Percentiles rank a stretch among this genome's conserved stretches.
phyloP scores from a whole-genome alignment of 179 eudicot species.

The Silene noctiflora region DNA sequence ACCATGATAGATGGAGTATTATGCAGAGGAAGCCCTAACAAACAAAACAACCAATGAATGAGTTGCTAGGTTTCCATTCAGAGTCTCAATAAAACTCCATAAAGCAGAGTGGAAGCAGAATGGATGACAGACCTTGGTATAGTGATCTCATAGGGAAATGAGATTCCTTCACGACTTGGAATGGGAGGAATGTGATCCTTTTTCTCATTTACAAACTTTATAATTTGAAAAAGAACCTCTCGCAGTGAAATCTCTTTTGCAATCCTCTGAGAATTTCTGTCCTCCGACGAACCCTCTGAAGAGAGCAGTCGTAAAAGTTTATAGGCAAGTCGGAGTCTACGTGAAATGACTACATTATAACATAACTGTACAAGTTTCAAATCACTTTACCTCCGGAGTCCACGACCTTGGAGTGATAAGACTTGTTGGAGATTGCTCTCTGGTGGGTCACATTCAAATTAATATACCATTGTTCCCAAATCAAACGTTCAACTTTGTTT shows the following conservation, averaged over 20 bases:
- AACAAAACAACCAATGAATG: neutral
- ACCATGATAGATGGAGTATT: neutral
- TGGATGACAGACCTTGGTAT: conserved; percentile 65
- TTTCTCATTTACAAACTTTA: conserved; percentile 85
- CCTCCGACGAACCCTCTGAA: conserved; percentile 57
- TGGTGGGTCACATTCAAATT: conserved; percentile 80
- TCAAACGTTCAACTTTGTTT: conserved; percentile 73
- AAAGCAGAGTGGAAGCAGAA: neutral
- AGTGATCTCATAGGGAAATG: conserved; percentile 89
- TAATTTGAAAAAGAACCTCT: conserved; percentile 88
- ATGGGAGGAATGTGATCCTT: conserved; percentile 91
- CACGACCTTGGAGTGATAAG: conserved; percentile 66
- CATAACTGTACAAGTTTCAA: conserved; percentile 7
- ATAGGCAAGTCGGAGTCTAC: neutral
- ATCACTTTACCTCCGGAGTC: conserved; percentile 69
- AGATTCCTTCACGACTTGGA: conserved; percentile 73
- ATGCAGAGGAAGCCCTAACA: neutral
- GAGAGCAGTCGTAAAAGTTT: conserved; percentile 10
- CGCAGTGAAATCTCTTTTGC: conserved; percentile 75
- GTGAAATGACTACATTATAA: neutral
- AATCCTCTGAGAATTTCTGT: conserved; percentile 62
- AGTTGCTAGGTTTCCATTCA: neutral
- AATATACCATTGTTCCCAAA: conserved; percentile 96
- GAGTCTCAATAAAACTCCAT: neutral
- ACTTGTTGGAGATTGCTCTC: conserved; percentile 64